Evolutionary conservation across 495 filamentous ascomycete species (phyloP).

Genomic region (Cladorrhinum samala): DNA sequence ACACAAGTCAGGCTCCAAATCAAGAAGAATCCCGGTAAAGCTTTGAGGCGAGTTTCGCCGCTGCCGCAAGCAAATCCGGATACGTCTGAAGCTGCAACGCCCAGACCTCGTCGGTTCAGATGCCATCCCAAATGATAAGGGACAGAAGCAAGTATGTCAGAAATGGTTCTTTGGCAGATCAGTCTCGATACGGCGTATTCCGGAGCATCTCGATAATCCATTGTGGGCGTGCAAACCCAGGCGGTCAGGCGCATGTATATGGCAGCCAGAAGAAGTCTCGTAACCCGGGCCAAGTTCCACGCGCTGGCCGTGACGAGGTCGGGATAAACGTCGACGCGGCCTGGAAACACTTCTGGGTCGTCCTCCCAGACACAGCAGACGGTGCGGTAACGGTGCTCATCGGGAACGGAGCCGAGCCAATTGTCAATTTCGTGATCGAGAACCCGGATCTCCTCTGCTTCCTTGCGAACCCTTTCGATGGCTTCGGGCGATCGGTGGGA

Average conservation of each 20-base stretch:
- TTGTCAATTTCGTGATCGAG: conserved; percentile 37
- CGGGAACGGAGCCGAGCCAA: conserved; percentile 37
- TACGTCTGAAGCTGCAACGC: conserved; percentile 4
- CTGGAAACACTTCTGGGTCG: conserved; percentile 43
- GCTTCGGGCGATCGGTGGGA: conserved; percentile 27
- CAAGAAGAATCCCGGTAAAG: conserved; percentile 40
- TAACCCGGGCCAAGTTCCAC: conserved; percentile 39
- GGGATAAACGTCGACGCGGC: conserved; percentile 45
- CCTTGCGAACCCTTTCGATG: conserved; percentile 28
- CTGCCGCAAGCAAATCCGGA: conserved; percentile 35
- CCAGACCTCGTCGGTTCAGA: conserved; percentile 19
- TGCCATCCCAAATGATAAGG: conserved; percentile 50
- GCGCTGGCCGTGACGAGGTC: conserved; percentile 43
- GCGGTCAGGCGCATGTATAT: conserved; percentile 41
- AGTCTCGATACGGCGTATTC: conserved; percentile 40
- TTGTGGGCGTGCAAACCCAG: conserved; percentile 41
- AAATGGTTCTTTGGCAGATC: conserved; percentile 36
- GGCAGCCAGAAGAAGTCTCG: conserved; percentile 38
- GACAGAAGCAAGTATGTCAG: conserved; percentile 45
- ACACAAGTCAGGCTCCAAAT: conserved; percentile 31
- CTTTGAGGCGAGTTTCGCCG: conserved; percentile 33
- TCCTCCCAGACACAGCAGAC: conserved; percentile 43
- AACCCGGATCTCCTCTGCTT: conserved; percentile 30
- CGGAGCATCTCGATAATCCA: conserved; percentile 46
- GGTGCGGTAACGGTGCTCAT: conserved; percentile 31